A percentile compares a stretch with the other conserved stretches of the same genome.
Evolutionary conservation across 2,329 filamentous ascomycete species (phyloP).

Genomic region (Monilinia fructigena): DNA sequence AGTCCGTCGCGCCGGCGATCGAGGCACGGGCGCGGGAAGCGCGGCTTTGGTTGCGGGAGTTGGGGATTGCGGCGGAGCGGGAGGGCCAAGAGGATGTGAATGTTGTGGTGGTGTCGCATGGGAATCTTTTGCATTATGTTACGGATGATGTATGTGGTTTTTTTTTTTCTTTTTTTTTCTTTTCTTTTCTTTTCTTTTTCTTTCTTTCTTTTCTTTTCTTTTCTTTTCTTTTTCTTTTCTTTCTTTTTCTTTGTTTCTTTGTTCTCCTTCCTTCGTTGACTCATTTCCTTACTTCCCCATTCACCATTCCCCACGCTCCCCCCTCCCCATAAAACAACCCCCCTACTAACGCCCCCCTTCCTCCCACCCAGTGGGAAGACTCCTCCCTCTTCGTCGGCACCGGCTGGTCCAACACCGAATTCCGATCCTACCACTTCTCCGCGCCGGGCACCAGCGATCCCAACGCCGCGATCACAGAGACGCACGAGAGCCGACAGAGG

Average conservation of each 20-base stretch:
- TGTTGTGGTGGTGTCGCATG: constrained; percentile 77
- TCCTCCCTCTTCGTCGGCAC: constrained; percentile 35
- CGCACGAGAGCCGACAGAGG: constrained; percentile 32
- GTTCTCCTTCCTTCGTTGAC: too few relatives aligned
- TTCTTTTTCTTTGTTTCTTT: too few relatives aligned
- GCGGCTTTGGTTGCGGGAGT: constrained; percentile 55
- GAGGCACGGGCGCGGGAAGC: constrained; percentile 55
- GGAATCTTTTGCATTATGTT: constrained; percentile 80
- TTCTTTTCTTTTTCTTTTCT: too few relatives aligned
- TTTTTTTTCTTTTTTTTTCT: not conserved
- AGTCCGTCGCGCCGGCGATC: constrained; percentile 37
- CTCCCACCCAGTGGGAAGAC: constrained; percentile 47
- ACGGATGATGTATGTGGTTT: constrained; percentile 65
- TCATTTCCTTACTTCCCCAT: too few relatives aligned
- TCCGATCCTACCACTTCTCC: constrained; percentile 35
- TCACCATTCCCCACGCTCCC: too few relatives aligned
- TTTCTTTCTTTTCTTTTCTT: too few relatives aligned
- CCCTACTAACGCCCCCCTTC: not conserved
- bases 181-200: not conserved
- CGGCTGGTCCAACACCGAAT: constrained; percentile 40
- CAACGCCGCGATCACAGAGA: constrained; percentile 31
- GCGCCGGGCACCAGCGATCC: constrained; percentile 26
- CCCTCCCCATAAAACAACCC: too few relatives aligned
- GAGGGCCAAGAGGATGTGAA: constrained; percentile 53
- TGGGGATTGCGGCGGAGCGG: constrained; percentile 30